Evolutionary conservation across 176 grass and related monocot genomes (phyloP), one percentile per base, ranked within the genome.

Genomic region (Microstegium vimineum): DNA sequence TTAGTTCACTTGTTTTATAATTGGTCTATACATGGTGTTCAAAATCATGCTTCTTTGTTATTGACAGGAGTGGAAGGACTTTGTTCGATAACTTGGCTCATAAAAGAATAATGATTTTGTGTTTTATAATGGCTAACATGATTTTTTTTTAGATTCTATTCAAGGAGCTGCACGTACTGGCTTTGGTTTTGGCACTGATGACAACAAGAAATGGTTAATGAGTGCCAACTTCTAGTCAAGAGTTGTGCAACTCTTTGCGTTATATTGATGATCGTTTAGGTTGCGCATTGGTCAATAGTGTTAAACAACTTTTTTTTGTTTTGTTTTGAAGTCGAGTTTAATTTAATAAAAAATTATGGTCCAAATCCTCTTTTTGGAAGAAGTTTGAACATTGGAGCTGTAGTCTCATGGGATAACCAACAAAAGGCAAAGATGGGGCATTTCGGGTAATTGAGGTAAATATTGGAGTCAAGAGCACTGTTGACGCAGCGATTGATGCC

Each of bases 381-480:
- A 56, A 56, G 52, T 9, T 56, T 56, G 52, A 56, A 22, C 65
- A n/a, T 4, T 18, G 18, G 62, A 51, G 27, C n/a, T n/a, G n/a
- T n/a, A n/a, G n/a, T n/a, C n/a, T n/a, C n/a, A n/a, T n/a, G 65
- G 65, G 12, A 38, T 11, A 7, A 14, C 5, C 59, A 62, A 26
- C 56, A 26, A 26, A 25, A 32, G n/a, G 10, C 5, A 16, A 47
- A 16, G 14, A 20, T n/a, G 43, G 43, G 71, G 43, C 43, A 73
- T 51, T 73, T 73, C 71, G 16, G 71, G 71, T 74, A 74, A 52
- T 74, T 15, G 33, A 34, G 73, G 71, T 56, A 57, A 36, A 66
- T 60, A 32, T 32, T 56, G 73, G 57, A 37, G 72, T 66, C 30
- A 18, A 66, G 8, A 38, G 30, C 38, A 56, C 35, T 17, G 69